Evolutionary conservation across 2,329 filamentous ascomycete genomes (phyloP), one percentile per base, ranked within the genome.

Genomic region (Aspergillus terreus): DNA sequence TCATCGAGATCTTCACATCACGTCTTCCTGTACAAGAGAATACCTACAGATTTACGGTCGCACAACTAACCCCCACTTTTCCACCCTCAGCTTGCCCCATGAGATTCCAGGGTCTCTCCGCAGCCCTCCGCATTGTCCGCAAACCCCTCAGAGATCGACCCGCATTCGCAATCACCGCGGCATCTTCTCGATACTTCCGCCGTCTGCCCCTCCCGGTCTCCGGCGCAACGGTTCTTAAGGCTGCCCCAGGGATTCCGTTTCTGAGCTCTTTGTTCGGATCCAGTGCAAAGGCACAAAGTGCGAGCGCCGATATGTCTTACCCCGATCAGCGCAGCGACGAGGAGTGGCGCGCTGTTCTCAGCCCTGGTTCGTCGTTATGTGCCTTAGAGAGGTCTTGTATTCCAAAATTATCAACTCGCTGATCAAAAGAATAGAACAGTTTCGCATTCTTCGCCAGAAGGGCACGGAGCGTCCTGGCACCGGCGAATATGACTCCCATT

Each of bases 341-440:
- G 51, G 91, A 97, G 75, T 99, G 94, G 94, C 87, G 85, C 59
- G 88, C 92, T 7, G 82, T 96, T 52, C 77, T 99, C 49, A 91
- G 78, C 51, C 82, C 81, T 66, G 85, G 85, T 87, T 74, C 25
- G 71, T 68, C 23, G 41, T 76, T 76, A 63, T 72, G 76, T 78
- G 69, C 38, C 6, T n/a, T 25, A 6, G 23, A 23, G 3, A 36
- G 19, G 10, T 10, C 27, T 10, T 11, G 7, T 30, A 30, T 30
- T 30, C 7, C 7, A 30, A 30, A 30, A 10, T 9, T 9, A 30
- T 30, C 27, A 11, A 30, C 10, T 4, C 27, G 7, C 27, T 30
- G 27, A 30, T 30, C 27, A 30, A 30, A 30, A 3, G 11, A 33
- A 49, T n/a, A 96, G 92, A 96, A 66, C 94, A 99, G 80, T 99